A percentile compares a stretch with the other conserved stretches of the same genome.
These are phyloP conservation scores for Anisogramma anomala DNA, from an alignment of 2,329 filamentous ascomycete species.

Conservation along the genomic window DNA sequence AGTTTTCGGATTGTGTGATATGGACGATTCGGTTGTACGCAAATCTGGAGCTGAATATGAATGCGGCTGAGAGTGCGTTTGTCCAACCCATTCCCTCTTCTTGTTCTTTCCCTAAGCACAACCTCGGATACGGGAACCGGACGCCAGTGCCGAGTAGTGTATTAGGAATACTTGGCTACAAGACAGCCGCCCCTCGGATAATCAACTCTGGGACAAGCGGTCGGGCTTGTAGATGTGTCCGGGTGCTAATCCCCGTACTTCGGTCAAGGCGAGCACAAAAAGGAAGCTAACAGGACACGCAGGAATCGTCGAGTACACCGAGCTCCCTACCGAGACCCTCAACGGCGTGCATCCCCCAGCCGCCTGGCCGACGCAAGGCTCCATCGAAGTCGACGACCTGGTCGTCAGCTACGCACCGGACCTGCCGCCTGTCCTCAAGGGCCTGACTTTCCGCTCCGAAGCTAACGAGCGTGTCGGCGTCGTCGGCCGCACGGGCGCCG, in stretches of 20 bases:
- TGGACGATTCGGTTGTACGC: constrained; percentile 58
- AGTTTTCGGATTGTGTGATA: constrained; percentile 53
- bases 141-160: no score
- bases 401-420: constrained; percentile 62
- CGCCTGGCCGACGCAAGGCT: constrained; percentile 64
- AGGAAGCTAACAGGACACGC: background rate
- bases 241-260: no score
- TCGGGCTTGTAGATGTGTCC: no score
- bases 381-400: constrained; percentile 61
- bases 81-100: no score
- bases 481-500: constrained; percentile 66
- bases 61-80: constrained; percentile 51
- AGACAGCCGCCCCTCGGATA: no score
- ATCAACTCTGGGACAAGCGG: no score
- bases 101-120: no score
- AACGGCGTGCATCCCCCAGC: constrained; percentile 51
- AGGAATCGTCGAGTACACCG: constrained; percentile 58
- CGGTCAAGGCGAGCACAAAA: background rate
- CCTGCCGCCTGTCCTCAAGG: constrained; percentile 58
- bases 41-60: constrained; percentile 67
- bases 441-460: constrained; percentile 54
- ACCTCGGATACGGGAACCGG: no score
- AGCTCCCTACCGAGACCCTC: constrained; percentile 55
- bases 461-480: constrained; percentile 63
- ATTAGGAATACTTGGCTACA: no score